A percentile compares a stretch with the other conserved stretches of the same genome.
phyloP scores from a whole-genome alignment of 1,284 basidiomycete genomes.

The Cystobasidium pallidum region DNA sequence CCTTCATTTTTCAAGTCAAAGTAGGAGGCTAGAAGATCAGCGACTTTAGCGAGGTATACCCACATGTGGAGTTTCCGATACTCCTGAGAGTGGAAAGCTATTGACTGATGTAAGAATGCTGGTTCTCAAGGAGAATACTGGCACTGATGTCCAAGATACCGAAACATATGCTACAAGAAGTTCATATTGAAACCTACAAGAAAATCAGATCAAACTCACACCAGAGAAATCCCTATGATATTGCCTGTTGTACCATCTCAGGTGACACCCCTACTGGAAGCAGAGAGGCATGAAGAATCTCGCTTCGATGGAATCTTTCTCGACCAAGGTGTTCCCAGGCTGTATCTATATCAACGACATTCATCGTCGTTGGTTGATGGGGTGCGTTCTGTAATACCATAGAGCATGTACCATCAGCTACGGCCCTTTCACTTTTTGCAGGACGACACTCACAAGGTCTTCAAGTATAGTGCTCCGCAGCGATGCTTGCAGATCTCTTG shows the following conservation, averaged over 20 bases:
- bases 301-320: background rate
- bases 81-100: too few species aligned
- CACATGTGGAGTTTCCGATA: too few species aligned
- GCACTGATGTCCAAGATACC: background rate
- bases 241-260: background rate
- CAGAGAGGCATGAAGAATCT: slow-evolving; percentile 5
- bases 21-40: too few species aligned
- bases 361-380: slow-evolving; percentile 24
- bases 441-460: slow-evolving; percentile 17
- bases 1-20: too few species aligned
- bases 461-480: slow-evolving; percentile 21
- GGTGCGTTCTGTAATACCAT: slow-evolving; percentile 1
- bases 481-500: slow-evolving; percentile 22
- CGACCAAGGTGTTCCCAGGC: slow-evolving; percentile 21
- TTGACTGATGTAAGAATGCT: background rate
- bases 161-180: slow-evolving; percentile 18
- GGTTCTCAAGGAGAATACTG: background rate
- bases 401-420: background rate
- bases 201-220: too few species aligned
- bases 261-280: slow-evolving; percentile 26
- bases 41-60: too few species aligned
- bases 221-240: too few species aligned
- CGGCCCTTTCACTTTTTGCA: background rate
- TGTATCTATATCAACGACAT: slow-evolving; percentile 10
- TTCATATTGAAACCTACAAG: background rate